Base-by-base conservation (phyloP, 176 grass and related monocot genomes). In the Musa beccarii region DNA sequence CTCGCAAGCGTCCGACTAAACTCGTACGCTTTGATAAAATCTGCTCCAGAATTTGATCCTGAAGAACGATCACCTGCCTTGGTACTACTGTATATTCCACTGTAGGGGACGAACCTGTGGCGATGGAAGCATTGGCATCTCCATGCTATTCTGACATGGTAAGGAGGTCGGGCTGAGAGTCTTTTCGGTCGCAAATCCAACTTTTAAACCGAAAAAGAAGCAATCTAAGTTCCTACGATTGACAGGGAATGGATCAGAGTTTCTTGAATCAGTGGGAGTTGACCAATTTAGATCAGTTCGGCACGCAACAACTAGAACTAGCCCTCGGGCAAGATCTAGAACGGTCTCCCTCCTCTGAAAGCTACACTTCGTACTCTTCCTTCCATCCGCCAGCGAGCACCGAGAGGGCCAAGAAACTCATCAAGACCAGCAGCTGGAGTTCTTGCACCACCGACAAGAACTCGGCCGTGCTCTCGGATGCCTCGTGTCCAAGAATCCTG, bases 251-350 rank as follows among this genome's bases (percentile, higher is more conserved):
- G 79, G 96, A 99, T 43, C 88, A 99, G 53, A 82, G 86, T 64
- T 99, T 99, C 63, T 95, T 99, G 73, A 86, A 94, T 71, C 96
- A 99, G 84, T 99, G 91, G 91, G 79, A 91, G 73, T 80, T 85
- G 16, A 86, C 90, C 83, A 55, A 69, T 53, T 73, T 93, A 61
- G 84, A 91, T 79, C 88, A 93, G 78, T 80, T 90, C 68, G 80
- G 83, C 29, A 88, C 90, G 68, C 85, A 91, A 73, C 88, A 93
- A 75, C 88, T 99, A 68, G 83, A 91, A 65, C 70, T 86, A 20
- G 91, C 83, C 57, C 87, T 92, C 75, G 85, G 88, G n/a, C 90
- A 89, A 76, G 87, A 83, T 1, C 75, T 79, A 21, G 12, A 91
- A 66, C 79, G 87, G 25, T 83, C 80, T 11, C 23, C 72, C 20